Percentiles rank a stretch among this genome's conserved stretches.
Evolutionary conservation across 1,284 basidiomycete genomes (phyloP).

Genomic region (Laetiporus sulphureus): DNA sequence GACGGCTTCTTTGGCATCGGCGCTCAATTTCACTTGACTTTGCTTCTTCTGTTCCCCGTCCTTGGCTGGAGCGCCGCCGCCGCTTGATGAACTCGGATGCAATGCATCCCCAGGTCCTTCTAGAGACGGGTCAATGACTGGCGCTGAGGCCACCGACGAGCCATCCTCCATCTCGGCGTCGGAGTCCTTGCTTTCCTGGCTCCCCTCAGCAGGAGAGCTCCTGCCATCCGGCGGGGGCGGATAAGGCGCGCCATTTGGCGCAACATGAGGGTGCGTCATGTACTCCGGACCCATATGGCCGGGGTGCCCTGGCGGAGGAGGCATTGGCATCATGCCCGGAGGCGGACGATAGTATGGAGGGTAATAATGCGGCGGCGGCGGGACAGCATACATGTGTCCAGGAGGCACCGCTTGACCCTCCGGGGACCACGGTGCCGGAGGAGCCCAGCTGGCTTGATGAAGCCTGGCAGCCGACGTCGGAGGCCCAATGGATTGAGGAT

Average conservation of each 20-base stretch:
- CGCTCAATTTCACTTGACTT: neutral
- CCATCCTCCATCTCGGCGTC: conserved; percentile 23
- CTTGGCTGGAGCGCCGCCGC: neutral
- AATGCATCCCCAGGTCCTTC: conserved; percentile 10
- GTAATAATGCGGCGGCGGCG: conserved; percentile 29
- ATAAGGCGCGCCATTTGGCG: conserved; percentile 11
- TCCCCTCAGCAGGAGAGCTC: conserved; percentile 1
- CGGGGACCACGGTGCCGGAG: conserved; percentile 11
- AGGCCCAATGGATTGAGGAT: conserved; percentile 34
- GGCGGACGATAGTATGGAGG: conserved; percentile 42
- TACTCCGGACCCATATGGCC: conserved; percentile 19
- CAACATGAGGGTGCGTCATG: conserved; percentile 3
- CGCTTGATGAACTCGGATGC: conserved; percentile 4
- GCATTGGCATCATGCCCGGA: conserved; percentile 21
- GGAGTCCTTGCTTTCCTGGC: conserved; percentile 4
- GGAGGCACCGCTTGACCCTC: conserved; percentile 6
- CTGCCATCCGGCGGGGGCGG: conserved; percentile 5
- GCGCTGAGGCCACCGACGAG: conserved; percentile 11
- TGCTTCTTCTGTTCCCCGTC: conserved; percentile 10
- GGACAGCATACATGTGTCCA: conserved; percentile 21
- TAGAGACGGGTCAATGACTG: conserved; percentile 35
- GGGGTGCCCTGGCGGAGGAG: conserved; percentile 16
- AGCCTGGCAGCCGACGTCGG: conserved; percentile 48
- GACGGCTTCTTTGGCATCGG: conserved; percentile 15
- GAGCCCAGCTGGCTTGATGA: conserved; percentile 32